Percentiles rank a stretch among this genome's conserved stretches.
Conservation (phyloP, 2,329 filamentous ascomycete species). For the Alternaria viburni region DNA sequence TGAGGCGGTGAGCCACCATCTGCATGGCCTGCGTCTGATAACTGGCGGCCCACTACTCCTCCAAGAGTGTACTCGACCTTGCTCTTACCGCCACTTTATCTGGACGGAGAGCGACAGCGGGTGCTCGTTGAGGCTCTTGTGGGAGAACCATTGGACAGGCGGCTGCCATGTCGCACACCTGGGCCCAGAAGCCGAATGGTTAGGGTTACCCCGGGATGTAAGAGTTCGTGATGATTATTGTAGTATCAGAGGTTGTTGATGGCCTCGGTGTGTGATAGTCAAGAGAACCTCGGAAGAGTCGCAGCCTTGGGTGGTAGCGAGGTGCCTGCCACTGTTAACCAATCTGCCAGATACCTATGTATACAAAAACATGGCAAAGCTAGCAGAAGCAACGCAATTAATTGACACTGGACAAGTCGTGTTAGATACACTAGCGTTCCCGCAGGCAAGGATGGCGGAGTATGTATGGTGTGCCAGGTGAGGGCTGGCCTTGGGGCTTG, state of each 20-base stretch:
- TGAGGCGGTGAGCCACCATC: conserved; percentile 35
- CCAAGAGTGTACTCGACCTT: conserved; percentile 28
- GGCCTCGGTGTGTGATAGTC: not conserved
- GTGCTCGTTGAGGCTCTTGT: conserved; percentile 21
- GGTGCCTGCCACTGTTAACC: not conserved
- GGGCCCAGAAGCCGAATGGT: conserved; percentile 9
- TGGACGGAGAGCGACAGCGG: conserved; percentile 16
- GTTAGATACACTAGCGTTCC: conserved; percentile 15
- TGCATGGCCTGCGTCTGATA: conserved; percentile 29
- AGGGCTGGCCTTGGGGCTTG: too few species aligned
- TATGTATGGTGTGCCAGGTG: not conserved
- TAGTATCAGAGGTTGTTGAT: not conserved
- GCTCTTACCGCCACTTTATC: conserved; percentile 45
- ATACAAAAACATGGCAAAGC: not conserved
- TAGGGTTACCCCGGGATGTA: conserved; percentile 7
- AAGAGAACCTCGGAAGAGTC: not conserved
- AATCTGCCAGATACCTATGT: too few species aligned
- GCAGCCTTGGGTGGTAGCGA: not conserved
- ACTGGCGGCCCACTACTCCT: conserved; percentile 32
- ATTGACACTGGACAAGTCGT: conserved; percentile 9
- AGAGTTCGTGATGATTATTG: not conserved
- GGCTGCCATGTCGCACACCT: conserved; percentile 38
- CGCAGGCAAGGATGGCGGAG: conserved; percentile 16
- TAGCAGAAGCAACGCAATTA: conserved; percentile 1
- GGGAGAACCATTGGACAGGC: conserved; percentile 33